A percentile compares a stretch with the other conserved stretches of the same genome.
phyloP scores from a whole-genome alignment of 768 basidiomycete genomes.

The Serendipita sp. region DNA sequence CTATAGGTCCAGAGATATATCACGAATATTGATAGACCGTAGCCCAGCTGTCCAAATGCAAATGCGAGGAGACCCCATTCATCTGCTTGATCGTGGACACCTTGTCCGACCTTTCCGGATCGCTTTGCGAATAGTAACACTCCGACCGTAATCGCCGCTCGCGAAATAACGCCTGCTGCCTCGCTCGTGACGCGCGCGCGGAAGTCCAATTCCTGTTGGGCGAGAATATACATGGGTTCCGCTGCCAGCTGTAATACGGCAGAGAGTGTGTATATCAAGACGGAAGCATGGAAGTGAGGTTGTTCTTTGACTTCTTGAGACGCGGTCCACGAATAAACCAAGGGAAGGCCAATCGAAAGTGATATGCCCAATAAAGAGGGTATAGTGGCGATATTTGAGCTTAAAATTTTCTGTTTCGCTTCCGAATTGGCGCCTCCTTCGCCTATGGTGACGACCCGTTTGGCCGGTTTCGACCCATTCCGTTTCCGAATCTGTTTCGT shows the following conservation, averaged over 20 bases:
- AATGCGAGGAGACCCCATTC: constrained; percentile 61
- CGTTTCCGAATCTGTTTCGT: no score
- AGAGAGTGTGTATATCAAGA: constrained; percentile 54
- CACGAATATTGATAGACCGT: constrained; percentile 39
- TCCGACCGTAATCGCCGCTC: constrained; percentile 55
- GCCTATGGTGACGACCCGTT: not conserved
- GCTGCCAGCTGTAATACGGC: constrained; percentile 62
- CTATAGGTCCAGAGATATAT: constrained; percentile 32
- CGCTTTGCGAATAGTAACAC: constrained; percentile 33
- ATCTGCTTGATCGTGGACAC: constrained; percentile 14
- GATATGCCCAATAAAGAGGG: constrained; percentile 57
- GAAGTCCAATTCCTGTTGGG: constrained; percentile 51
- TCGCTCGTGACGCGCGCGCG: constrained; percentile 68
- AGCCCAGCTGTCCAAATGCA: constrained; percentile 67
- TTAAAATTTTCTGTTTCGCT: not conserved
- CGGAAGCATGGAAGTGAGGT: constrained; percentile 43
- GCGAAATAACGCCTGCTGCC: constrained; percentile 59
- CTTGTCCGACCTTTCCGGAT: constrained; percentile 9
- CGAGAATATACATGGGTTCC: constrained; percentile 68
- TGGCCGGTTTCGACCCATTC: not conserved
- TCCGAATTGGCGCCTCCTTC: not conserved
- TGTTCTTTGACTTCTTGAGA: constrained; percentile 40
- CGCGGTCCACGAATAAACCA: constrained; percentile 39
- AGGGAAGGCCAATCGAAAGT: constrained; percentile 34
- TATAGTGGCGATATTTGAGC: constrained; percentile 39